These are phyloP conservation scores for Pleodorina starrii DNA, from an alignment of 139 green algal species.

Conservation along the genomic window DNA sequence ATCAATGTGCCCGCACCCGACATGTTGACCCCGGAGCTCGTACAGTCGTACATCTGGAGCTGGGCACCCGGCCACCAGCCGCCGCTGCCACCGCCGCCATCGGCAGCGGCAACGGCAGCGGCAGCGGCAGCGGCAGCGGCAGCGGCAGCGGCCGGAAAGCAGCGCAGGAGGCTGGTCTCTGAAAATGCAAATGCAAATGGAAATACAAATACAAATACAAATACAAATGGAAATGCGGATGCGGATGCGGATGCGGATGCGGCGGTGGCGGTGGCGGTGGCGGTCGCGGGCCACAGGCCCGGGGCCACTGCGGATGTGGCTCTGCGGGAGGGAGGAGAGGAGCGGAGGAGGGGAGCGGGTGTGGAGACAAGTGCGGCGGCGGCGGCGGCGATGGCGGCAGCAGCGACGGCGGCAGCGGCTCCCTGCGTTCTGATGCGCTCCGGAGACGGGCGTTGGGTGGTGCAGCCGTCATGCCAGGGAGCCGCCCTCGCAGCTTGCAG, in stretches of 20 bases:
- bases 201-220: too few species aligned
- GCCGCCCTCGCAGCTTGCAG: background rate
- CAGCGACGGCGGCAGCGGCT: background rate
- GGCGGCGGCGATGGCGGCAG: background rate
- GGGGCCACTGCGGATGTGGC: too few species aligned
- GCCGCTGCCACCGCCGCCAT: background rate
- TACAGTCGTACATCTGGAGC: conserved; percentile 72
- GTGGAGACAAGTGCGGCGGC: too few species aligned
- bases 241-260: too few species aligned
- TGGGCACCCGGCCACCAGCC: conserved; percentile 73
- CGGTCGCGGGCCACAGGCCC: too few species aligned
- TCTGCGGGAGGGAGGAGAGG: too few species aligned
- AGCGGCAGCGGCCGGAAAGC: background rate
- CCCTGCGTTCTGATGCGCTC: conserved; percentile 18
- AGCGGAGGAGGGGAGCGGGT: too few species aligned
- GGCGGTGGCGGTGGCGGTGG: too few species aligned
- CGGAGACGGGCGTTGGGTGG: conserved; percentile 22
- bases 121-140: background rate
- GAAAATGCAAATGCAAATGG: too few species aligned
- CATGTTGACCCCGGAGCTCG: conserved; percentile 68
- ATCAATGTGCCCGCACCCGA: conserved; percentile 79
- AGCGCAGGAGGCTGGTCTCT: too few species aligned
- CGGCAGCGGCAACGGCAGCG: background rate
- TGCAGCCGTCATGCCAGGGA: background rate
- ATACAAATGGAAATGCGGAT: too few species aligned